Evolutionary conservation across 1,284 basidiomycete species (phyloP).

Genomic region (Ceratobasidium papillatum): DNA sequence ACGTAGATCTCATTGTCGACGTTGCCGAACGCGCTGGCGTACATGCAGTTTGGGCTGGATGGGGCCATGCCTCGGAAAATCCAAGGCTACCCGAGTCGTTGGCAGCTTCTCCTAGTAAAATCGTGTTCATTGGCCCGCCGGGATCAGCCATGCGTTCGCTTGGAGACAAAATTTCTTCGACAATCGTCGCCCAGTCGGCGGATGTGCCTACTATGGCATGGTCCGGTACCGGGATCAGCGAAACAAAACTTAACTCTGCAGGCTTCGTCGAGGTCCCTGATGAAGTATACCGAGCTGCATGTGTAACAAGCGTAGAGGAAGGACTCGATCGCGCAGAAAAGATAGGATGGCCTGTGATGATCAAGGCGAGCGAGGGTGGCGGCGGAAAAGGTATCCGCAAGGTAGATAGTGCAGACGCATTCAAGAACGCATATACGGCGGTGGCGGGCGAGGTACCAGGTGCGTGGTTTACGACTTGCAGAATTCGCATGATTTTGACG

Average conservation of each 20-base stretch:
- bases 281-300: slow-evolving; percentile 88
- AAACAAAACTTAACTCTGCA: slow-evolving; percentile 84
- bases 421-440: slow-evolving; percentile 94
- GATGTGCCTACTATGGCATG: slow-evolving; percentile 99
- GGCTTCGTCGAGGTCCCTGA: slow-evolving; percentile 97
- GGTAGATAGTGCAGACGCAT: slow-evolving; percentile 84
- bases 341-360: slow-evolving; percentile 99
- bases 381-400: slow-evolving; percentile 99
- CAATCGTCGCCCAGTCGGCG: slow-evolving; percentile 97
- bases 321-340: slow-evolving; percentile 84
- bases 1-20: slow-evolving; percentile 99
- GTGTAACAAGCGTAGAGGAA: slow-evolving; percentile 89
- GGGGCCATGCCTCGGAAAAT: slow-evolving; percentile 99
- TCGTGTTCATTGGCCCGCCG: slow-evolving; percentile 99
- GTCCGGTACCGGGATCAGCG: slow-evolving; percentile 95
- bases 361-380: slow-evolving; percentile 99
- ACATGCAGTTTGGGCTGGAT: slow-evolving; percentile 99
- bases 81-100: slow-evolving; percentile 97
- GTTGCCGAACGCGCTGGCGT: slow-evolving; percentile 97
- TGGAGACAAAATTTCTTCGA: slow-evolving; percentile 99
- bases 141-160: slow-evolving; percentile 99
- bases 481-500: slow-evolving; percentile 41
- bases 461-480: slow-evolving; percentile 53
- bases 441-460: slow-evolving; percentile 97
- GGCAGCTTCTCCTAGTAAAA: slow-evolving; percentile 90